Evolutionary conservation across 164 flowering plant species (phyloP).

Genomic region (Umbilicus rupestris): DNA sequence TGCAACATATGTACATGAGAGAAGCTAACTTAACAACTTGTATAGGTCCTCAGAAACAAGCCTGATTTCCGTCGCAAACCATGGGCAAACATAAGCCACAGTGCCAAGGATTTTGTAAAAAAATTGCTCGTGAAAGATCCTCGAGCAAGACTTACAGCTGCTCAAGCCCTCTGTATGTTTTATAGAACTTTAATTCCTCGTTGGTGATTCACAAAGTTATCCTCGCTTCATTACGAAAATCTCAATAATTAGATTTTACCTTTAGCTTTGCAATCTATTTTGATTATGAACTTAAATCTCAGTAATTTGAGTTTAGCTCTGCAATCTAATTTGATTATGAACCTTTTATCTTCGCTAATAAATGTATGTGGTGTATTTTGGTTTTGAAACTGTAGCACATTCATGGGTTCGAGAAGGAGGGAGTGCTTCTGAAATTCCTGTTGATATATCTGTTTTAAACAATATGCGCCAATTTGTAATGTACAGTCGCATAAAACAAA

Average conservation of each 20-base stretch:
- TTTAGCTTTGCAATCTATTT: background rate
- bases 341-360: background rate
- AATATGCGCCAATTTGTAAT: constrained; percentile 94
- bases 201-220: background rate
- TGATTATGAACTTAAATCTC: background rate
- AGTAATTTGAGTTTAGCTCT: background rate
- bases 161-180: constrained; percentile 91
- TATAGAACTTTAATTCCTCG: background rate
- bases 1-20: background rate
- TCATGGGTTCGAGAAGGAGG: constrained; percentile 99
- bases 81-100: constrained; percentile 82
- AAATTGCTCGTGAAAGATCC: constrained; percentile 92
- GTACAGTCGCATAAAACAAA: constrained; percentile 88
- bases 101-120: constrained; percentile 92
- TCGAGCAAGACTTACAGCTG: constrained; percentile 86
- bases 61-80: constrained; percentile 95
- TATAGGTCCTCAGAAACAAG: constrained; percentile 79
- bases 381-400: constrained; percentile 49
- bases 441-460: constrained; percentile 82
- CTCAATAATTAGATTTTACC: background rate
- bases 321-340: background rate
- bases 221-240: background rate
- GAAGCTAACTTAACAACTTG: constrained; percentile 1
- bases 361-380: background rate
- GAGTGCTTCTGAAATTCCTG: constrained; percentile 86